Percentiles rank a stretch among this genome's conserved stretches.
Evolutionary conservation across 2,329 filamentous ascomycete species (phyloP).

Genomic region (Sarocladium oryzae): DNA sequence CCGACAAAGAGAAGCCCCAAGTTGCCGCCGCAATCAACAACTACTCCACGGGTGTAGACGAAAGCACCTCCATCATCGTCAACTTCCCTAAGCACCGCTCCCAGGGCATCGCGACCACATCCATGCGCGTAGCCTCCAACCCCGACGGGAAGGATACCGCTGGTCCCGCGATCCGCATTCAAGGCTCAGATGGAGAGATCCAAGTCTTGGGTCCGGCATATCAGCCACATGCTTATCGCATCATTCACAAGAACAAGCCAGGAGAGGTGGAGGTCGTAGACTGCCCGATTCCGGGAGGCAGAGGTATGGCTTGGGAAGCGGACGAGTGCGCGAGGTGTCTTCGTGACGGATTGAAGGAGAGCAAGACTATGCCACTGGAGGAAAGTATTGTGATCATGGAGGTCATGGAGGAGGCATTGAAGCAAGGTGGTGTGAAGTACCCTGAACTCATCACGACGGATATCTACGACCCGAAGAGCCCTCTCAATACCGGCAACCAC

Average conservation of each 20-base stretch:
- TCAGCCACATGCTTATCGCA: conserved; percentile 57
- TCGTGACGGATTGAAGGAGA: conserved; percentile 71
- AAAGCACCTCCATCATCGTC: conserved; percentile 70
- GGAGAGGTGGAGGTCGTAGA: conserved; percentile 44
- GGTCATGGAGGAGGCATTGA: conserved; percentile 50
- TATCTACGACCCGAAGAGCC: conserved; percentile 52
- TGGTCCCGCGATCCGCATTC: conserved; percentile 67
- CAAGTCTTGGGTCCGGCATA: conserved; percentile 69
- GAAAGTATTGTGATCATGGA: conserved; percentile 87
- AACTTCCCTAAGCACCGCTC: conserved; percentile 64
- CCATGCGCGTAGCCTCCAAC: conserved; percentile 55
- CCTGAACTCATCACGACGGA: conserved; percentile 50
- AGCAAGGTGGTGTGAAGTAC: conserved; percentile 47
- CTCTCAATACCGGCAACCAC: conserved; percentile 50
- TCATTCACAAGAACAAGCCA: conserved; percentile 49
- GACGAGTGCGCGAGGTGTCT: conserved; percentile 72
- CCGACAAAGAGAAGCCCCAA: conserved; percentile 59
- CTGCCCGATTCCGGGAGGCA: conserved; percentile 56
- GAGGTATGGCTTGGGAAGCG: conserved; percentile 83
- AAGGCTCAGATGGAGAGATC: conserved; percentile 76
- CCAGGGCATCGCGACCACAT: conserved; percentile 67
- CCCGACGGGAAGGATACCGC: conserved; percentile 53
- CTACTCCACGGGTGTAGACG: conserved; percentile 69
- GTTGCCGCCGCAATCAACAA: conserved; percentile 65
- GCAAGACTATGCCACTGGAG: conserved; percentile 59